Percentiles rank a stretch among this genome's conserved stretches.
phyloP scores from a whole-genome alignment of 2,329 filamentous ascomycete species.

The Trichophyton simii region DNA sequence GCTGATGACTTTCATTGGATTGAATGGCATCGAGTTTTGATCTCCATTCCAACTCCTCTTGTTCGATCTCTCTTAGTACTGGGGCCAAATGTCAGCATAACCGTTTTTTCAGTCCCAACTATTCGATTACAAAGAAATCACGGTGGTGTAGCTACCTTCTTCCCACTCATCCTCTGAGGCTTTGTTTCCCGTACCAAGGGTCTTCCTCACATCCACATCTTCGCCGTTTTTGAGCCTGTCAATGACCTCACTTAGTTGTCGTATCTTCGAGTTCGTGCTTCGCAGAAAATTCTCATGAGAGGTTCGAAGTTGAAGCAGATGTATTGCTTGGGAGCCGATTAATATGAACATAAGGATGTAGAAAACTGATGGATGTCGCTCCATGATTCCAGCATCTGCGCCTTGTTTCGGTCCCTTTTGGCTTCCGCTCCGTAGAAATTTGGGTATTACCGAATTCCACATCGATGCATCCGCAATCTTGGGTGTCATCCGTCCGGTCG shows the following conservation, averaged over 20 bases:
- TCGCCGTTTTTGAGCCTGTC: slow-evolving; percentile 36
- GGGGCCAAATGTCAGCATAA: not conserved
- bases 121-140: not conserved
- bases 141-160: slow-evolving; percentile 46
- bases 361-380: slow-evolving; percentile 66
- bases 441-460: slow-evolving; percentile 59
- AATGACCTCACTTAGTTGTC: slow-evolving; percentile 54
- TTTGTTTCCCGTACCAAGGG: slow-evolving; percentile 65
- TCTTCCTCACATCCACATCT: slow-evolving; percentile 70
- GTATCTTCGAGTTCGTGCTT: slow-evolving; percentile 67
- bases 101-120: not conserved
- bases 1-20: not conserved
- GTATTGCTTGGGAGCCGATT: slow-evolving; percentile 91
- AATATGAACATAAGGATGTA: slow-evolving; percentile 72
- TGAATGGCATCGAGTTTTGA: not conserved
- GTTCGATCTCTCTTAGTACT: slow-evolving; percentile 24
- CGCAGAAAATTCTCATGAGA: slow-evolving; percentile 61
- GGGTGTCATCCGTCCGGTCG: slow-evolving; percentile 27
- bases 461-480: slow-evolving; percentile 47
- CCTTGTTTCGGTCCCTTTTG: slow-evolving; percentile 19
- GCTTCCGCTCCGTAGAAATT: slow-evolving; percentile 31
- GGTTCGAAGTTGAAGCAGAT: slow-evolving; percentile 71
- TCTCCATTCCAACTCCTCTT: slow-evolving; percentile 29
- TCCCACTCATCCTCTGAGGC: slow-evolving; percentile 77
- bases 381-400: slow-evolving; percentile 29